Evolutionary conservation across 345 rosid genomes (phyloP), one percentile per base, ranked within the genome.

Genomic region (Carallia pectinifolia): DNA sequence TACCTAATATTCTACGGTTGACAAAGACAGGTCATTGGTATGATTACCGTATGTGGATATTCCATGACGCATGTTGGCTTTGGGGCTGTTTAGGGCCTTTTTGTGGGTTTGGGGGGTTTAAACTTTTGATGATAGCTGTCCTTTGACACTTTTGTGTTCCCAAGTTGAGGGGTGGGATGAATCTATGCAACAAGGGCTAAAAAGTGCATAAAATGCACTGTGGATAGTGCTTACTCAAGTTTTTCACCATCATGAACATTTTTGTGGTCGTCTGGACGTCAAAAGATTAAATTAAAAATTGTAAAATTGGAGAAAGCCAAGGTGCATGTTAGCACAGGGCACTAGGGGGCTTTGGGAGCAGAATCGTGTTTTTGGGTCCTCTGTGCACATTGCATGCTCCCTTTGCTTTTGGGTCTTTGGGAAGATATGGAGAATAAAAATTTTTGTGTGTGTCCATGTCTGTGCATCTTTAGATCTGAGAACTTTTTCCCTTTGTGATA

Each of bases 71-170:
- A 65, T 77, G 61, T 50, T 80, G 61, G 74, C 12, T 40, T 6
- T 6, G 34, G 33, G 40, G 10, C 12, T 10, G 16, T 39, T 60
- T 30, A 12, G 36, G 38, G 34, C 7, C 33, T 17, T n/a, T 62
- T n/a, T 17, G 37, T 58, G 61, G 19, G 61, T 8, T 18, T 53
- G 18, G 67, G 62, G 38, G 63, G 30, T 56, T 39, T 38, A 39
- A 61, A 66, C 74, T 70, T 68, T 76, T 65, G 58, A n/a, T 55
- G 59, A 7, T 55, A 19, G 59, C 12, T 55, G 31, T 33, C 33
- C 48, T 80, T 71, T 76, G 79, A 79, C 77, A 8, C 73, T 48
- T 79, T 65, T 47, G 31, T 82, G 83, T 76, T 82, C 84, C 80
- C 78, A 67, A 75, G 62, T 62, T 65, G 71, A 77, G 65, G 80